These are phyloP conservation scores for Babesia microti DNA, from an alignment of 169 alveolate genomes.

Conservation along the genomic window DNA sequence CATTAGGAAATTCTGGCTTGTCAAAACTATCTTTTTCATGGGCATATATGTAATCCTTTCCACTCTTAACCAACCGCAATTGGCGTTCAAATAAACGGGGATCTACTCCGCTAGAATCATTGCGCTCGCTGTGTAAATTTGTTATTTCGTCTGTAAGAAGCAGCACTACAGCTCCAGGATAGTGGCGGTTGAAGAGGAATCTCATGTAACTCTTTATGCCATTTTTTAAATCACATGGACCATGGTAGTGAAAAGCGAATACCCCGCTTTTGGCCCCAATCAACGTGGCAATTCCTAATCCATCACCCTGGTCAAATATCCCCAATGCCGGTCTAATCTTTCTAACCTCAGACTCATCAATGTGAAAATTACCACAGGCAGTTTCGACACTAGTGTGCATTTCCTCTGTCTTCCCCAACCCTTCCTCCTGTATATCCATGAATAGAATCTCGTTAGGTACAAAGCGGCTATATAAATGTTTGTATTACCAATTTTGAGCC, in stretches of 20 bases:
- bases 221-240: conserved; percentile 37
- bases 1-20: conserved; percentile 18
- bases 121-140: too few relatives aligned
- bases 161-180: conserved; percentile 44
- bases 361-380: conserved; percentile 54
- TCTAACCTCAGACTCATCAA: conserved; percentile 42
- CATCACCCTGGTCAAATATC: conserved; percentile 42
- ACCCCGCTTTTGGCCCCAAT: conserved; percentile 52
- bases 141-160: conserved; percentile 23
- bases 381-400: conserved; percentile 45
- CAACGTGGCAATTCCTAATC: conserved; percentile 47
- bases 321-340: conserved; percentile 41
- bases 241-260: conserved; percentile 45
- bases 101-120: conserved; percentile 27
- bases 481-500: conserved; percentile 37
- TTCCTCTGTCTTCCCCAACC: conserved; percentile 51
- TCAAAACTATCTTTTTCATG: conserved; percentile 28
- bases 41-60: conserved; percentile 30
- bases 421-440: conserved; percentile 36
- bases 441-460: conserved; percentile 30
- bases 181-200: conserved; percentile 21
- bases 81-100: conserved; percentile 34
- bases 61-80: conserved; percentile 21
- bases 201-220: conserved; percentile 38
- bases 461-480: conserved; percentile 3